Percentiles rank a stretch among this genome's conserved stretches.
These are phyloP conservation scores for Fusarium luffae DNA, from an alignment of 2,329 filamentous ascomycete species.

Conservation along the genomic window DNA sequence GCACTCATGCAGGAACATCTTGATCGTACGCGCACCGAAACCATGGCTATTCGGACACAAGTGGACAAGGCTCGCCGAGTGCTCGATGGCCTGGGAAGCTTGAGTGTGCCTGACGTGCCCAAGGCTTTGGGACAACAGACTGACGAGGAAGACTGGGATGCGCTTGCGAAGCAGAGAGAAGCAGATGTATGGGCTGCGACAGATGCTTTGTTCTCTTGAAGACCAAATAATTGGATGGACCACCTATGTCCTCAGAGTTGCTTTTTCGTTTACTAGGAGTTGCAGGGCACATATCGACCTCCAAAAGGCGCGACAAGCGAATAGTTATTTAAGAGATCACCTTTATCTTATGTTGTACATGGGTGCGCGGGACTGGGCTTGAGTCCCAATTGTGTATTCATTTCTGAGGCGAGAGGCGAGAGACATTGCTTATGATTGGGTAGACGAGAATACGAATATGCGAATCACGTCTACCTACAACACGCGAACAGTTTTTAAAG, in stretches of 20 bases:
- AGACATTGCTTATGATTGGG: not conserved
- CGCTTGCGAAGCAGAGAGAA: conserved; percentile 42
- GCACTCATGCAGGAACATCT: conserved; percentile 88
- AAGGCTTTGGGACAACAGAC: conserved; percentile 21
- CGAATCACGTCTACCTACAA: not conserved
- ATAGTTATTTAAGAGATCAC: no score
- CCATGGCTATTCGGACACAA: conserved; percentile 72
- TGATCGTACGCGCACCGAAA: conserved; percentile 77
- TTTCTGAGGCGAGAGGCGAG: not conserved
- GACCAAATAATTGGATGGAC: not conserved
- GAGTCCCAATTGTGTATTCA: not conserved
- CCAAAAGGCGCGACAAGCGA: not conserved
- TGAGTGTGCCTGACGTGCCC: conserved; percentile 51
- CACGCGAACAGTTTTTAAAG: no score
- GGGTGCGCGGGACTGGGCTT: not conserved
- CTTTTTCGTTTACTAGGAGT: not conserved
- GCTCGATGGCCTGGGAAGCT: conserved; percentile 73
- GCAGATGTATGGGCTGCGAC: conserved; percentile 56
- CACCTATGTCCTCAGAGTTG: not conserved
- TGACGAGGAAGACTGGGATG: conserved; percentile 38
- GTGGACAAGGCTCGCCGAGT: conserved; percentile 79
- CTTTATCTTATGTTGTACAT: not conserved
- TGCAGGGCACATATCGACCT: not conserved
- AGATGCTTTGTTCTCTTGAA: conserved; percentile 55
- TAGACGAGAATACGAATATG: not conserved